phyloP scores from a whole-genome alignment of 352 stramenopile species.

The Pythium aristosporum region DNA sequence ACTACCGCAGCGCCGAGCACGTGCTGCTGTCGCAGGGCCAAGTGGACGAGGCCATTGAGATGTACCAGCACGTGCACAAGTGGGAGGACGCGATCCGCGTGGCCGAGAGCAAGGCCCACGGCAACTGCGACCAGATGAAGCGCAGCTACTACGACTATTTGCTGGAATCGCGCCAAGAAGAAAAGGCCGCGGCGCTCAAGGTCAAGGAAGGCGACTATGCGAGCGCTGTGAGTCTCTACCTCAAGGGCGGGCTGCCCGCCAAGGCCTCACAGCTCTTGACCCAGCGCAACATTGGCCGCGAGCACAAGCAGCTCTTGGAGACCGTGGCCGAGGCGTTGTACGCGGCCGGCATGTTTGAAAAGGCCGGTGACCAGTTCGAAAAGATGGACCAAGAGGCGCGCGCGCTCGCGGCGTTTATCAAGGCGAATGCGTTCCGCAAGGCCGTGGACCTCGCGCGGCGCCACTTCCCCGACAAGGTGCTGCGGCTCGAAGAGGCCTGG shows the following conservation, averaged over 20 bases:
- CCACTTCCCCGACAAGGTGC: conserved; percentile 89
- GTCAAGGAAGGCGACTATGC: conserved; percentile 90
- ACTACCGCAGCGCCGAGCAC: conserved; percentile 90
- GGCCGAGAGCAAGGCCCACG: conserved; percentile 82
- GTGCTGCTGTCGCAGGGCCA: conserved; percentile 90
- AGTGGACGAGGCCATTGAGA: conserved; percentile 92
- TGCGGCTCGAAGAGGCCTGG: conserved; percentile 92
- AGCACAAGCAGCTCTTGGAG: conserved; percentile 89
- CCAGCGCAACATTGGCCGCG: conserved; percentile 82
- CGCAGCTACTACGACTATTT: conserved; percentile 92
- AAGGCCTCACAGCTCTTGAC: conserved; percentile 89
- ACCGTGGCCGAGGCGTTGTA: conserved; percentile 90
- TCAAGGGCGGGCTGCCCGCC: conserved; percentile 90
- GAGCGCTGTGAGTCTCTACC: conserved; percentile 90
- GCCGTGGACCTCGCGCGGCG: conserved; percentile 91
- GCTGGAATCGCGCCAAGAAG: conserved; percentile 90
- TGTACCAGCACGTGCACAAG: conserved; percentile 94
- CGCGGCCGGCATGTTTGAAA: conserved; percentile 89
- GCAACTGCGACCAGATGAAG: conserved; percentile 85
- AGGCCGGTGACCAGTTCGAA: conserved; percentile 93
- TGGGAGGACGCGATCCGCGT: conserved; percentile 94
- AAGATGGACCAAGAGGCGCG: conserved; percentile 90
- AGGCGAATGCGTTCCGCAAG: conserved; percentile 91
- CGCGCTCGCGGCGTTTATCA: conserved; percentile 91
- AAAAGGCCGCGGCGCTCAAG: conserved; percentile 90